Evolutionary conservation across 2,329 filamentous ascomycete species (phyloP), one percentile per base, ranked within the genome.

Genomic region (Helotiales sp.): DNA sequence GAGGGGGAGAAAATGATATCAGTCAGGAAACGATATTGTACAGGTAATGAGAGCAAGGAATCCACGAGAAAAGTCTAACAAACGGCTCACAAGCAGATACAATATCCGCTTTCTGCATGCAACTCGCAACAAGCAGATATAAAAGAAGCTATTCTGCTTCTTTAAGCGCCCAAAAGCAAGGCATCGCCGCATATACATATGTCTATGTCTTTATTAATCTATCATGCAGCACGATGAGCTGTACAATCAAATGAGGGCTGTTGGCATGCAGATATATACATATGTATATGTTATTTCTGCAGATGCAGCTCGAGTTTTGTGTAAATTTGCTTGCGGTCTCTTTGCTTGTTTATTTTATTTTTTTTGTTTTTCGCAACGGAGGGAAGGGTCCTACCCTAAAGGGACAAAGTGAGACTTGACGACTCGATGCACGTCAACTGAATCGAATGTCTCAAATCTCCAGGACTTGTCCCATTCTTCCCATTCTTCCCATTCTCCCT

Each of bases 121-220:
- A n/a, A 17, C 59, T 61, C n/a, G 59, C 59, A 61, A 49, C 40
- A 50, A 61, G 37, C 24, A 45, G 22, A 22, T 26, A 59, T 59
- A 59, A 45, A 8, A 45, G 55, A 59, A 63, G 50, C n/a, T 59
- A 47, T 64, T 59, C 59, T 64, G 62, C 62, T 59, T 58, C 28
- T 58, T 40, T 24, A 55, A 24, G 43, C 15, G 17, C 37, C 10
- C 54, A 34, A 61, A 61, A 61, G 59, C 59, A 28, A 43, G 55
- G 58, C 30, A 45, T 52, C 34, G 28, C 40, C n/a, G 24, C 58
- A 57, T 69, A 69, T 65, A 63, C 8, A 45, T 50, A n/a, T 50
- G n/a, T 54, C 24, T 50, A n/a, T 50, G n/a, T 54, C 24, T 50
- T 32, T 68, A 66, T 68, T 65, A 66, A 68, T 68, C 13, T 69